Conservation (phyloP, 371 early-diverging fungal species). For the Umbelopsis sp. region DNA sequence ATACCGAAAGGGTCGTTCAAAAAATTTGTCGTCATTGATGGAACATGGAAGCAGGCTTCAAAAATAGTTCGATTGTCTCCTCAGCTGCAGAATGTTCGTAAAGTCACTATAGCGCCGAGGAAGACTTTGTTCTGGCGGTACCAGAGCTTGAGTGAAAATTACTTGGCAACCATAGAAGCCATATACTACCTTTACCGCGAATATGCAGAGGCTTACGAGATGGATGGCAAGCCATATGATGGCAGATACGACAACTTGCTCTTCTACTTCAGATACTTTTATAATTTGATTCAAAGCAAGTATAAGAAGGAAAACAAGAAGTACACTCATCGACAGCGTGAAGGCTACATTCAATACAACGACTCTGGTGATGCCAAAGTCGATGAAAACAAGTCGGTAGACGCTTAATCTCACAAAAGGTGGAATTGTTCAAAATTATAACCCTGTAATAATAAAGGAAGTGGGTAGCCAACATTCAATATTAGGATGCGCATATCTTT, state of each 20-base stretch:
- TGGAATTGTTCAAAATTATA: neutral
- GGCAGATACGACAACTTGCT: conserved; percentile 86
- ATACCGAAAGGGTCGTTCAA: conserved; percentile 69
- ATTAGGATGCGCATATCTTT: too few species aligned
- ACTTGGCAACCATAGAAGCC: conserved; percentile 94
- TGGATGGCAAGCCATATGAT: conserved; percentile 46
- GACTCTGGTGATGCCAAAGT: conserved; percentile 7
- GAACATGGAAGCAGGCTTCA: conserved; percentile 91
- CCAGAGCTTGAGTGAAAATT: conserved; percentile 72
- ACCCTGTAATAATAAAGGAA: too few species aligned
- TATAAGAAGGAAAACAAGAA: conserved; percentile 52
- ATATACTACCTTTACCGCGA: conserved; percentile 90
- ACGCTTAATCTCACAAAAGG: neutral
- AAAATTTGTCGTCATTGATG: conserved; percentile 86
- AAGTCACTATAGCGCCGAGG: conserved; percentile 67
- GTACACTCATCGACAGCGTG: conserved; percentile 40
- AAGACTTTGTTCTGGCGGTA: conserved; percentile 91
- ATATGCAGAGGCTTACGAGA: conserved; percentile 48
- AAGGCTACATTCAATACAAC: conserved; percentile 34
- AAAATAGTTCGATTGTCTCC: conserved; percentile 66
- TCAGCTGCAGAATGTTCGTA: conserved; percentile 48
- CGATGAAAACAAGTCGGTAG: neutral
- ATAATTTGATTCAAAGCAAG: conserved; percentile 79
- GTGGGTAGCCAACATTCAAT: too few species aligned
- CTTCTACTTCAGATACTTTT: conserved; percentile 88